A percentile compares a stretch with the other conserved stretches of the same genome.
phyloP scores from a whole-genome alignment of 805 yeast genomes.

The Lipomyces japonicus region DNA sequence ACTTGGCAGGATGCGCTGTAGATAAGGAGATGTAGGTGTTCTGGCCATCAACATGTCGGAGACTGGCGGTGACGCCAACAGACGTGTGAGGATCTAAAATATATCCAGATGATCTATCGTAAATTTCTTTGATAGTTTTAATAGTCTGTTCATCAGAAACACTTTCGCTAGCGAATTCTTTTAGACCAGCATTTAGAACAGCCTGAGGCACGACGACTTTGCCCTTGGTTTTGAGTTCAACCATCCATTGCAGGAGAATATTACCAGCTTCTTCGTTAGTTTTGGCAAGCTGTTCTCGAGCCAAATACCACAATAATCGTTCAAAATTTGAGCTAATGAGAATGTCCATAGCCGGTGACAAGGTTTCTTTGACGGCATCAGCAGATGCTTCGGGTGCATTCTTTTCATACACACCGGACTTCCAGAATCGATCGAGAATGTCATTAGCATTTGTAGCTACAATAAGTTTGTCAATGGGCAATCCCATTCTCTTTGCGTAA shows the following conservation, averaged over 20 bases:
- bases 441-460: conserved; percentile 97
- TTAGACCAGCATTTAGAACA: conserved; percentile 62
- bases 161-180: conserved; percentile 71
- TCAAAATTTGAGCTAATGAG: conserved; percentile 93
- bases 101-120: conserved; percentile 54
- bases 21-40: conserved; percentile 67
- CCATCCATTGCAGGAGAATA: conserved; percentile 71
- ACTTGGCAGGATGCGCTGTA: conserved; percentile 99
- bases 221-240: conserved; percentile 68
- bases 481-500: conserved; percentile 91
- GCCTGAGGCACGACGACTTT: conserved; percentile 64
- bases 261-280: conserved; percentile 70
- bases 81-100: conserved; percentile 96
- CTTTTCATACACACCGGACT: conserved; percentile 81
- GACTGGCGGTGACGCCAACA: conserved; percentile 82
- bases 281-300: conserved; percentile 61
- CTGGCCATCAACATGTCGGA: conserved; percentile 54
- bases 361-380: conserved; percentile 74
- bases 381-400: conserved; percentile 46
- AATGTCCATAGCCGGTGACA: conserved; percentile 98
- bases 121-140: conserved; percentile 69
- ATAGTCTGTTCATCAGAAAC: conserved; percentile 75
- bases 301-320: conserved; percentile 91
- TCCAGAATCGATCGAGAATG: conserved; percentile 87
- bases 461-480: conserved; percentile 79